These are phyloP conservation scores for Tilletia setariae DNA, from an alignment of 1,284 basidiomycete species.

Conservation along the genomic window DNA sequence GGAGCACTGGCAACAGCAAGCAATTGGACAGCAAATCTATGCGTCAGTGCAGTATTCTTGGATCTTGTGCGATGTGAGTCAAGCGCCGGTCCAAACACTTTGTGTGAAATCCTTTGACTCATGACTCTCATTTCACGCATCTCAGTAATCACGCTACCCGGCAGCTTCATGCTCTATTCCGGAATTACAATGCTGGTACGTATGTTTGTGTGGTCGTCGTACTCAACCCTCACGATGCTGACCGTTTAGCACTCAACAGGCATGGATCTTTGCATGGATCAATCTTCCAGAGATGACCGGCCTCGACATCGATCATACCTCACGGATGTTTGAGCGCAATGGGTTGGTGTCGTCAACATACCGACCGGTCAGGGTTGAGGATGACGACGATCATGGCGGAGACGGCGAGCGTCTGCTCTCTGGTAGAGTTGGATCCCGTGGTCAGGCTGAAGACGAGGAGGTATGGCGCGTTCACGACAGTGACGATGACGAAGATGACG, in stretches of 20 bases:
- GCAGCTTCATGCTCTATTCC: conserved; percentile 35
- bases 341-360: neutral
- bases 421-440: neutral
- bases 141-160: conserved; percentile 27
- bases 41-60: conserved; percentile 32
- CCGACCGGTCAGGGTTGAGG: neutral
- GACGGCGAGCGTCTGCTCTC: neutral
- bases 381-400: neutral
- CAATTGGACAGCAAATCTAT: conserved; percentile 35
- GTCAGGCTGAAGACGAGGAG: neutral
- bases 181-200: conserved; percentile 23
- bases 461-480: conserved; percentile 7
- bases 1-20: conserved; percentile 36
- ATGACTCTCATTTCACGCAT: neutral
- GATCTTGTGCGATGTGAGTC: conserved; percentile 23
- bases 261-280: conserved; percentile 37
- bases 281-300: conserved; percentile 32
- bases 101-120: neutral
- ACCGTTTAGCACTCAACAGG: neutral
- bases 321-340: conserved; percentile 7
- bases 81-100: neutral
- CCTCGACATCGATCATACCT: conserved; percentile 19
- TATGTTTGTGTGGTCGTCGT: neutral
- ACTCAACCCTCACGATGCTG: neutral
- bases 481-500: neutral